Evolutionary conservation across 176 grass and related monocot genomes (phyloP).

Genomic region (Alloteropsis semialata): DNA sequence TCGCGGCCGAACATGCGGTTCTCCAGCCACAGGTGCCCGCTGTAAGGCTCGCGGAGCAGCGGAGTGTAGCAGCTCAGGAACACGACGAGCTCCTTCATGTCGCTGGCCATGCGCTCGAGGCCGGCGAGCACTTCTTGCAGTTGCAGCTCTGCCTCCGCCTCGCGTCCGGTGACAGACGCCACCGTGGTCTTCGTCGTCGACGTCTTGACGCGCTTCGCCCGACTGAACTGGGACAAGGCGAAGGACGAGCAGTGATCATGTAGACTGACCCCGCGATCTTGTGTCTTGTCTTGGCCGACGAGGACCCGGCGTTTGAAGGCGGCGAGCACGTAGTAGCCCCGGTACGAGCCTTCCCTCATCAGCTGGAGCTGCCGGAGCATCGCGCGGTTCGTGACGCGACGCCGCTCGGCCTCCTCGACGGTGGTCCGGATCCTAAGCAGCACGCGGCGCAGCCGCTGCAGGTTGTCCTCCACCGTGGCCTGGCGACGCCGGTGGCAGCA

Average conservation of each 20-base stretch:
- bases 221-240: background rate
- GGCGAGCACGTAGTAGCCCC: slow-evolving; percentile 20
- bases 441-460: background rate
- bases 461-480: background rate
- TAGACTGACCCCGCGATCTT: too few relatives aligned
- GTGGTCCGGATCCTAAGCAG: background rate
- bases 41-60: background rate
- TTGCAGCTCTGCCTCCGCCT: too few relatives aligned
- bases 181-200: too few relatives aligned
- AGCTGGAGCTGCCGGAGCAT: slow-evolving; percentile 22
- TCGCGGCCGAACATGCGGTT: slow-evolving; percentile 36
- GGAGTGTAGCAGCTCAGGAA: slow-evolving; percentile 14
- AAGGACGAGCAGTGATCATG: too few relatives aligned
- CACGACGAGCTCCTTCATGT: background rate
- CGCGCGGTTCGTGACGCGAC: slow-evolving; percentile 9
- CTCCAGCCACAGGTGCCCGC: background rate
- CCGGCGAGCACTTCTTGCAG: too few relatives aligned
- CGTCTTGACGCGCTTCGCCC: too few relatives aligned
- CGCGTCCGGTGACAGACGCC: too few relatives aligned
- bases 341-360: background rate
- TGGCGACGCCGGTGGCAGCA: background rate
- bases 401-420: slow-evolving; percentile 5
- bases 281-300: too few relatives aligned
- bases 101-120: too few relatives aligned
- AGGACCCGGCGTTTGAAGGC: background rate